These are phyloP conservation scores for Gnaphalium uliginosum DNA, from an alignment of 129 eudicot genomes.

Conservation along the genomic window DNA sequence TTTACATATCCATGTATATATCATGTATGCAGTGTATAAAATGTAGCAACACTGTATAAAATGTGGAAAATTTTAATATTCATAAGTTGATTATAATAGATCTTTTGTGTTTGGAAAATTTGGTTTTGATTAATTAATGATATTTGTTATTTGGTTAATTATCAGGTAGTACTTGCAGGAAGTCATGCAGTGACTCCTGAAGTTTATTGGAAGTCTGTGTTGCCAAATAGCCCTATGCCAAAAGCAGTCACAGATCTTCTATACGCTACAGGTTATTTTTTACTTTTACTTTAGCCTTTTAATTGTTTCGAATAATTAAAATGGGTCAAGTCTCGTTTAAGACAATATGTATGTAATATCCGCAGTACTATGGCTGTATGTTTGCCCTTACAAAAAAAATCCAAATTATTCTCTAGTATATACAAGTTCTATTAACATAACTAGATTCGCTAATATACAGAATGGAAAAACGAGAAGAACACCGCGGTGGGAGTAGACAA, in stretches of 20 bases:
- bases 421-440: neutral
- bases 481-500: constrained; percentile 31
- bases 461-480: constrained; percentile 44
- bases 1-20: too few species aligned
- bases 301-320: too few species aligned
- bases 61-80: too few species aligned
- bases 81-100: too few species aligned
- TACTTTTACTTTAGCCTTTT: neutral
- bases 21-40: too few species aligned
- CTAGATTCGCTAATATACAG: constrained; percentile 23
- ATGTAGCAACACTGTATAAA: too few species aligned
- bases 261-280: constrained; percentile 6
- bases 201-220: constrained; percentile 54
- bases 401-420: neutral
- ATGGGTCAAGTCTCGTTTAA: too few species aligned
- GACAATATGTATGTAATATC: too few species aligned
- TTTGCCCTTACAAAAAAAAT: neutral
- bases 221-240: constrained; percentile 61
- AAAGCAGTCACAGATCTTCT: constrained; percentile 55
- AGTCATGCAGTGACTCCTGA: constrained; percentile 48
- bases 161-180: constrained; percentile 32
- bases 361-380: too few species aligned
- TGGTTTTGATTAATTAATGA: neutral
- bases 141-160: neutral
- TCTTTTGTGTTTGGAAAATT: neutral